Evolutionary conservation across 2,329 filamentous ascomycete genomes (phyloP).

Genomic region (Fusarium sp.): DNA sequence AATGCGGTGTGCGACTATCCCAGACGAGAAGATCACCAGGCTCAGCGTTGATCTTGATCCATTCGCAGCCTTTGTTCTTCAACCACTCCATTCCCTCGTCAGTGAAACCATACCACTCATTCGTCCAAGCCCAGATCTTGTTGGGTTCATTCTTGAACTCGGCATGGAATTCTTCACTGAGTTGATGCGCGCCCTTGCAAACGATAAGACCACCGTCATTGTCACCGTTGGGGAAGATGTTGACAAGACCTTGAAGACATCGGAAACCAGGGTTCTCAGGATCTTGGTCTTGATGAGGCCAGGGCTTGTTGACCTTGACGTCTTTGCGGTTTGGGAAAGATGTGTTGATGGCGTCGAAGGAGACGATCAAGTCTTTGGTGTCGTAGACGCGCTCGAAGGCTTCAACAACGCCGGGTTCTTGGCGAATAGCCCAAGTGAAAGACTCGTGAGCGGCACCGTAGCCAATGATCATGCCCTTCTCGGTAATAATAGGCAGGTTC

Average conservation of each 20-base stretch:
- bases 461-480: slow-evolving; percentile 16
- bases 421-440: slow-evolving; percentile 11
- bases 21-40: slow-evolving; percentile 4
- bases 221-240: slow-evolving; percentile 4
- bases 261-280: slow-evolving; percentile 6
- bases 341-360: slow-evolving; percentile 9
- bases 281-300: slow-evolving; percentile 12
- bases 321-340: slow-evolving; percentile 9
- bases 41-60: slow-evolving; percentile 7
- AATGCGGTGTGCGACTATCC: slow-evolving; percentile 18
- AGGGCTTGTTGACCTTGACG: slow-evolving; percentile 12
- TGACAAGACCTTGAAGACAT: slow-evolving; percentile 6
- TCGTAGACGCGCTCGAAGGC: slow-evolving; percentile 16
- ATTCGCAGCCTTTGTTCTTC: slow-evolving; percentile 14
- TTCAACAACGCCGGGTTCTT: slow-evolving; percentile 1
- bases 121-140: slow-evolving; percentile 14
- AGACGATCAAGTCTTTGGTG: slow-evolving; percentile 7
- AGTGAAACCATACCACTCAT: not conserved
- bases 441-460: slow-evolving; percentile 11
- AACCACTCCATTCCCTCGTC: slow-evolving; percentile 12
- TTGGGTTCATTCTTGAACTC: slow-evolving; percentile 2
- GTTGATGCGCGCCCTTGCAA: not conserved
- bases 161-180: slow-evolving; percentile 1
- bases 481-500: not conserved
- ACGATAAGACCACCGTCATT: slow-evolving; percentile 7